Percentiles rank a stretch among this genome's conserved stretches.
These are phyloP conservation scores for Botrytis deweyae DNA, from an alignment of 2,329 filamentous ascomycete genomes.

Conservation along the genomic window DNA sequence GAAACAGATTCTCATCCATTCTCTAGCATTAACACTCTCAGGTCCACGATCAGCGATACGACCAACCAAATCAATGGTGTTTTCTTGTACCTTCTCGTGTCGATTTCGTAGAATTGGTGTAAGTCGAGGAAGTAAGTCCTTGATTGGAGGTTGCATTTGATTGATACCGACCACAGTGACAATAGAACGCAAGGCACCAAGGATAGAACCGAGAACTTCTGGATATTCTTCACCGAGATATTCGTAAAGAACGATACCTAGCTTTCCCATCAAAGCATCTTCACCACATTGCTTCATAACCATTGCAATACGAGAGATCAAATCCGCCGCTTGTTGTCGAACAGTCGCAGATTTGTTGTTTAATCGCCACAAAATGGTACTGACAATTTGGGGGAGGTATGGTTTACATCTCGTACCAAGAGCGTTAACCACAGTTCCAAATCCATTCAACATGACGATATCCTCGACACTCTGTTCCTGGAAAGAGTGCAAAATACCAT, in stretches of 20 bases:
- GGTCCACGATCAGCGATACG: conserved; percentile 97
- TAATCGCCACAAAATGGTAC: conserved; percentile 90
- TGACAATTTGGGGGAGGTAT: conserved; percentile 95
- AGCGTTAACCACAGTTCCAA: conserved; percentile 95
- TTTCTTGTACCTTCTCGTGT: conserved; percentile 98
- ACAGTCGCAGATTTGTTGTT: conserved; percentile 99
- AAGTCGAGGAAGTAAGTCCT: conserved; percentile 88
- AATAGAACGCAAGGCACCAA: conserved; percentile 91
- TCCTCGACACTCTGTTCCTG: conserved; percentile 98
- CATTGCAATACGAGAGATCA: conserved; percentile 95
- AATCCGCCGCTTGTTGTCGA: conserved; percentile 91
- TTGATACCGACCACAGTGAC: conserved; percentile 97
- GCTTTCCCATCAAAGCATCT: conserved; percentile 91
- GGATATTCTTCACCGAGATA: conserved; percentile 98
- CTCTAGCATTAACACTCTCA: conserved; percentile 92
- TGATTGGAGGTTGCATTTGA: conserved; percentile 97
- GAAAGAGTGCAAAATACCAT: conserved; percentile 93
- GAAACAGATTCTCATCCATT: conserved; percentile 99
- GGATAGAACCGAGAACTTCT: conserved; percentile 92
- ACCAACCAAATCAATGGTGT: conserved; percentile 96
- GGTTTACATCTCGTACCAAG: conserved; percentile 92
- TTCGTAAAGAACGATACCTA: conserved; percentile 93
- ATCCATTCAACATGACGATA: conserved; percentile 93
- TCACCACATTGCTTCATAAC: conserved; percentile 99
- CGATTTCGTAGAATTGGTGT: conserved; percentile 98